Conservation (phyloP, 2,329 filamentous ascomycete species). For the Curvularia eragrostidis region DNA sequence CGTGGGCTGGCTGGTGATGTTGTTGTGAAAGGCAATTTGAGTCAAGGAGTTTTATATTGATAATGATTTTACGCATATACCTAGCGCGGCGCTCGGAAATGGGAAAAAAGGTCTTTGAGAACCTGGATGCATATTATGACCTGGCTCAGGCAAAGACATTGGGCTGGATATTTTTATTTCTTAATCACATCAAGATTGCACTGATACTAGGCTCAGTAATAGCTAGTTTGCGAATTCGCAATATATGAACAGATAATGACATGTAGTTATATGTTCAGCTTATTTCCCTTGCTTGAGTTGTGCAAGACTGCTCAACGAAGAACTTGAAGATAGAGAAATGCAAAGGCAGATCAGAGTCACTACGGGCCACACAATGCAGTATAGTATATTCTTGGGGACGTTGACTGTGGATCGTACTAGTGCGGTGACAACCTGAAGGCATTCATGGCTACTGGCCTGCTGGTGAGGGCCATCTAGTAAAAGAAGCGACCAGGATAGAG, state of each 20-base stretch:
- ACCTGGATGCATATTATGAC: background rate
- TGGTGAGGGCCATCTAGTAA: background rate
- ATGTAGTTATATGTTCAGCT: background rate
- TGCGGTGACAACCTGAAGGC: background rate
- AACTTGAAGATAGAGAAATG: background rate
- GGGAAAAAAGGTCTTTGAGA: background rate
- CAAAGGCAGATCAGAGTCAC: background rate
- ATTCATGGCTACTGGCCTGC: background rate
- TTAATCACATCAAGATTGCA: background rate
- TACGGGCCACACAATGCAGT: background rate
- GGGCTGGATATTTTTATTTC: background rate
- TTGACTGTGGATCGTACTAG: background rate
- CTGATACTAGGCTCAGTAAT: background rate
- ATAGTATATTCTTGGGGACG: background rate
- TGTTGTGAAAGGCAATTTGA: conserved; percentile 24
- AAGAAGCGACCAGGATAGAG: background rate
- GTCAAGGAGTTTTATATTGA: background rate
- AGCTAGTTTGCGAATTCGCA: background rate
- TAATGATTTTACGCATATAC: conserved; percentile 12
- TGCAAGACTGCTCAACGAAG: background rate
- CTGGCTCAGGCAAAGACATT: background rate
- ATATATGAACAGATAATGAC: background rate
- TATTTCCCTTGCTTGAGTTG: background rate
- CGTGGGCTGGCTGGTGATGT: conserved; percentile 39
- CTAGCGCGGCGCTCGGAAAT: conserved; percentile 11